Evolutionary conservation across 2,329 filamentous ascomycete species (phyloP).

Genomic region (Graphiopsis chlorocephala): DNA sequence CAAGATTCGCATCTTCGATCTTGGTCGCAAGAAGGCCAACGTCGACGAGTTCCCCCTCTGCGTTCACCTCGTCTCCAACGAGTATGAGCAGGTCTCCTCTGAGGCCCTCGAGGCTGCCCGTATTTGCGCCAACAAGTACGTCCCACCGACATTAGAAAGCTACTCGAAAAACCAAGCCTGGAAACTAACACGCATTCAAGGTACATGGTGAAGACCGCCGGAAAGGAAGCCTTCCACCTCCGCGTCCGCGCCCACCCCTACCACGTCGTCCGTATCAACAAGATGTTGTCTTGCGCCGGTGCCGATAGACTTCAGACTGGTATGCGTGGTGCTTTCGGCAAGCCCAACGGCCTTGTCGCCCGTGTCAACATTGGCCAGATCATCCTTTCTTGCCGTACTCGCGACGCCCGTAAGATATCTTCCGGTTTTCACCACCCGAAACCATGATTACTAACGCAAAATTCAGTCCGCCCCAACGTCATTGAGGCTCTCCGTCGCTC

Average conservation of each 20-base stretch:
- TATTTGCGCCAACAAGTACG: slow-evolving; percentile 99
- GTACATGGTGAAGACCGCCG: slow-evolving; percentile 67
- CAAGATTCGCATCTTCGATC: slow-evolving; percentile 84
- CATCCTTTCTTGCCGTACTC: slow-evolving; percentile 93
- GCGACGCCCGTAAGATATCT: slow-evolving; percentile 76
- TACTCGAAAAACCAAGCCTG: neutral
- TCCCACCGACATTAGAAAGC: slow-evolving; percentile 13
- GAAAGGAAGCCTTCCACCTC: slow-evolving; percentile 71
- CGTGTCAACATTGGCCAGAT: slow-evolving; percentile 99
- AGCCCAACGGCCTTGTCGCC: slow-evolving; percentile 97
- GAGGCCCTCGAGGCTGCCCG: slow-evolving; percentile 99
- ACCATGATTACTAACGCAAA: slow-evolving; percentile 20
- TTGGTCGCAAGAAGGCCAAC: slow-evolving; percentile 77
- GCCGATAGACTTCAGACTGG: slow-evolving; percentile 99
- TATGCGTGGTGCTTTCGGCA: slow-evolving; percentile 99
- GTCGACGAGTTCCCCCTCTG: slow-evolving; percentile 99
- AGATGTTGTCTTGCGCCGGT: slow-evolving; percentile 99
- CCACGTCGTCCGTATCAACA: slow-evolving; percentile 99
- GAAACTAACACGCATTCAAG: slow-evolving; percentile 35
- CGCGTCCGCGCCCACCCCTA: slow-evolving; percentile 88
- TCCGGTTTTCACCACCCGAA: neutral
- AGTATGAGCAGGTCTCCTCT: slow-evolving; percentile 99
- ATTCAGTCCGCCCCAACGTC: slow-evolving; percentile 76
- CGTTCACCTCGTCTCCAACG: slow-evolving; percentile 99
- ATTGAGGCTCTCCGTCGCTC: slow-evolving; percentile 98